A percentile compares a stretch with the other conserved stretches of the same genome.
Conservation (phyloP, 192 early-diverging fungal genomes). For the Mortierella hygrophila region DNA sequence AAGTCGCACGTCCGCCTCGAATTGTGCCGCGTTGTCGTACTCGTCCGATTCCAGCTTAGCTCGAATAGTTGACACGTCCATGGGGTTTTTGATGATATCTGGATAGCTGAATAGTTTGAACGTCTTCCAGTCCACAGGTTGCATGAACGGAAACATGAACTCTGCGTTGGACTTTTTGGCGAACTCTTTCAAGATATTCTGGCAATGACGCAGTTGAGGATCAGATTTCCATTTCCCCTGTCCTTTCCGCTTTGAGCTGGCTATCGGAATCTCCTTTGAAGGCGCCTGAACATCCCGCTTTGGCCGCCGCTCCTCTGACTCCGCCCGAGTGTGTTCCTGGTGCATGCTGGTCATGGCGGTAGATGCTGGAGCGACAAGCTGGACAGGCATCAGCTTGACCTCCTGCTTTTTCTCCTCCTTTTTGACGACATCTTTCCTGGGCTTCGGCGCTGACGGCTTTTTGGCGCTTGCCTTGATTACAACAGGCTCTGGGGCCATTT, state of each 20-base stretch:
- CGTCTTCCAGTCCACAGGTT: constrained; percentile 88
- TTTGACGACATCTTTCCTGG: constrained; percentile 40
- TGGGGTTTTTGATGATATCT: constrained; percentile 81
- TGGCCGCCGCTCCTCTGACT: constrained; percentile 68
- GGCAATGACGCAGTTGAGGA: constrained; percentile 75
- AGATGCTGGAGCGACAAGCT: constrained; percentile 20
- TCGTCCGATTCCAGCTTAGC: constrained; percentile 70
- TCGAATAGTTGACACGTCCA: constrained; percentile 82
- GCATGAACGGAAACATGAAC: constrained; percentile 79
- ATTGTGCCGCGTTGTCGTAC: constrained; percentile 72
- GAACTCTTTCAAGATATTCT: constrained; percentile 72
- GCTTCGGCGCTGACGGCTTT: constrained; percentile 18
- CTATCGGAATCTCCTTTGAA: constrained; percentile 47
- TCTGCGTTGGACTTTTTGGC: constrained; percentile 76
- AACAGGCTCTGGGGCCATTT: constrained; percentile 15
- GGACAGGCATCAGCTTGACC: constrained; percentile 25
- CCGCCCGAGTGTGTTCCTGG: background rate
- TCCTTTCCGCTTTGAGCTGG: constrained; percentile 22
- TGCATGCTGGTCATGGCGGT: constrained; percentile 3
- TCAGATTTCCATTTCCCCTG: constrained; percentile 58
- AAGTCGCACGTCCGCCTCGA: constrained; percentile 74
- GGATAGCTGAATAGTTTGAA: constrained; percentile 92
- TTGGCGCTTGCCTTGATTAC: background rate
- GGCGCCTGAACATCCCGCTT: constrained; percentile 78
- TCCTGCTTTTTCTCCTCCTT: constrained; percentile 48